Evolutionary conservation across 768 basidiomycete genomes (phyloP), one percentile per base, ranked within the genome.

Genomic region (Suillus sp.): DNA sequence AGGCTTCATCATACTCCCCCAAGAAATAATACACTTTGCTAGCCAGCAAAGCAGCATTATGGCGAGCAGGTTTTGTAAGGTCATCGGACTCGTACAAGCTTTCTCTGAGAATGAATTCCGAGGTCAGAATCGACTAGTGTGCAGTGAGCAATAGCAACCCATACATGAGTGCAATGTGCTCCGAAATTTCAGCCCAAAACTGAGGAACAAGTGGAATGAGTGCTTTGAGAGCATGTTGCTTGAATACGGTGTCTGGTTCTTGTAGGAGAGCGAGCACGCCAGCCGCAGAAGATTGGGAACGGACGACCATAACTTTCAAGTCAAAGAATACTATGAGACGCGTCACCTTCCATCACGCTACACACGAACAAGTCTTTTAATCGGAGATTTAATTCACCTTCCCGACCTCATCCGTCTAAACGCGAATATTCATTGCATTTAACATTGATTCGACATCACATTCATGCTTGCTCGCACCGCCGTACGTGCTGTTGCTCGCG

Each of bases 121-220:
- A 18, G 50, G 64, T 64, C 56, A 63, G 70, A 60, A 45, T 59
- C 56, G 20, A n/a, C 58, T 55, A 34, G n/a, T 54, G 63, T 42
- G 22, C 59, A 60, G 32, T 30, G 56, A 61, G 51, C 42, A 64
- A 63, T 40, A 64, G 66, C 42, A 58, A 64, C 56, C 80, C 93
- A 70, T 74, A 93, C 96, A 99, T 95, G 64, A 88, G 79, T 38
- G 91, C 85, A 70, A 98, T 90, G 73, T 92, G 87, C 77, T 99
- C 97, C 69, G 94, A 95, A 71, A 99, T 96, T 82, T 99, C 97
- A 54, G 96, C 91, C 97, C 97, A 99, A 77, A 98, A 99, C 70
- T 92, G 90, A 43, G 95, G 87, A 8, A 99, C 94, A 51, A 98
- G 85, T 18, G 85, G 79, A 71, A 87, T 91, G 60, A 99, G 83